These are phyloP conservation scores for Trametes meyenii DNA, from an alignment of 768 basidiomycete species.

Conservation along the genomic window DNA sequence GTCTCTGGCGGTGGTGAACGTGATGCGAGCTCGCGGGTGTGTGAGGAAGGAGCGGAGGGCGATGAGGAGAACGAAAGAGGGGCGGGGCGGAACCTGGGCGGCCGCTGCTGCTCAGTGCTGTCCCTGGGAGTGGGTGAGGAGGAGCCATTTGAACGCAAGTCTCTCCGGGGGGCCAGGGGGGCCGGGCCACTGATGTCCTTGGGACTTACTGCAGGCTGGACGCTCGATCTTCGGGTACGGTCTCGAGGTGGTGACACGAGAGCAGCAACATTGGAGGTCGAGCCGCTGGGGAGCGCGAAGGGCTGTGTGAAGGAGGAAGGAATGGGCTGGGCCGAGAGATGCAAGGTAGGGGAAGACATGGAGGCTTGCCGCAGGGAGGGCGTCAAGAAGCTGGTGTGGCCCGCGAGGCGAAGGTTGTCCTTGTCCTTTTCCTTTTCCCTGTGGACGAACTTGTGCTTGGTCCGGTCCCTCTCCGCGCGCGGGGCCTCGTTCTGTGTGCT, in stretches of 20 bases:
- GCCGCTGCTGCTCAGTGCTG: conserved; percentile 24
- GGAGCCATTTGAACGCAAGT: conserved; percentile 28
- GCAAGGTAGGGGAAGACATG: conserved; percentile 74
- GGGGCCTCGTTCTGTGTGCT: conserved; percentile 32
- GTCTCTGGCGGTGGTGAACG: conserved; percentile 33
- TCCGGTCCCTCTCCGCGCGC: conserved; percentile 29
- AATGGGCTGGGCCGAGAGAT: conserved; percentile 59
- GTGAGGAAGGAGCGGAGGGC: conserved; percentile 23
- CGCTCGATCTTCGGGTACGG: conserved; percentile 45
- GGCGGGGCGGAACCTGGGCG: conserved; percentile 33
- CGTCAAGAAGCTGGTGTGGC: conserved; percentile 59
- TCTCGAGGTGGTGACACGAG: conserved; percentile 52
- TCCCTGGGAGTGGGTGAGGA: conserved; percentile 31
- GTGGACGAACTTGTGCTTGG: conserved; percentile 38
- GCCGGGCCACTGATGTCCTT: conserved; percentile 47
- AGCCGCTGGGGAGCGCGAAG: conserved; percentile 46
- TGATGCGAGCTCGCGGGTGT: conserved; percentile 16
- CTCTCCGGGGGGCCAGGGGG: conserved; percentile 40
- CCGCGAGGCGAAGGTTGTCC: conserved; percentile 50
- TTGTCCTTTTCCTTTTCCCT: conserved; percentile 33
- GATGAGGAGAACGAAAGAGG: conserved; percentile 27
- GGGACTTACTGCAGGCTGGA: conserved; percentile 32
- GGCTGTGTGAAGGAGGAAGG: conserved; percentile 57
- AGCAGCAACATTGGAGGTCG: conserved; percentile 49
- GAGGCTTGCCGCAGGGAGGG: conserved; percentile 73